phyloP scores from a whole-genome alignment of 2,329 filamentous ascomycete genomes.

The Chaetomiaceae sp. region DNA sequence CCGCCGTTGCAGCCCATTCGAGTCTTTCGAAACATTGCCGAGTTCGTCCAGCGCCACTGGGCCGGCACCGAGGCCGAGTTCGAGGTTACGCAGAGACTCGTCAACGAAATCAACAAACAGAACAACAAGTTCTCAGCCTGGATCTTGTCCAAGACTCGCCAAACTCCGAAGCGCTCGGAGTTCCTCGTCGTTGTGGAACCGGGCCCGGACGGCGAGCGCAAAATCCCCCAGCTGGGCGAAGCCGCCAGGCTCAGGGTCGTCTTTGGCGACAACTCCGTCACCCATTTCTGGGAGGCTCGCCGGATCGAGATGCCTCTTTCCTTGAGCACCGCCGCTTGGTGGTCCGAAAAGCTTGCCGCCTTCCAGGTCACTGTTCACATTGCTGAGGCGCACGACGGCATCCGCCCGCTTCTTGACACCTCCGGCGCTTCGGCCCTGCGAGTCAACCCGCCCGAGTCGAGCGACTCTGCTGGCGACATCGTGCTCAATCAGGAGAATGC shows the following conservation, averaged over 20 bases:
- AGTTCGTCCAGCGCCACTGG: constrained; percentile 12
- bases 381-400: not conserved
- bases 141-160: constrained; percentile 3
- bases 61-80: constrained; percentile 16
- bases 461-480: not conserved
- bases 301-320: constrained; percentile 6
- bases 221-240: constrained; percentile 3
- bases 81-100: not conserved
- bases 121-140: constrained; percentile 8
- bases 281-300: constrained; percentile 3
- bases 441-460: not conserved
- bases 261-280: not conserved
- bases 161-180: constrained; percentile 9
- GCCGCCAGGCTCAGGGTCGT: constrained; percentile 4
- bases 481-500: not conserved
- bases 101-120: constrained; percentile 10
- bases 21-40: constrained; percentile 1
- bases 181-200: constrained; percentile 10
- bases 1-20: not conserved
- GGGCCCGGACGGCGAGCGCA: constrained; percentile 3
- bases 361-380: constrained; percentile 8
- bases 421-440: too few species aligned
- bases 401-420: not conserved
- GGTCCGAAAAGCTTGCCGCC: not conserved
- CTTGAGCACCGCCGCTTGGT: not conserved